Evolutionary conservation across 2,329 filamentous ascomycete genomes (phyloP), one percentile per base, ranked within the genome.

Genomic region (Harringtonia lauricola): DNA sequence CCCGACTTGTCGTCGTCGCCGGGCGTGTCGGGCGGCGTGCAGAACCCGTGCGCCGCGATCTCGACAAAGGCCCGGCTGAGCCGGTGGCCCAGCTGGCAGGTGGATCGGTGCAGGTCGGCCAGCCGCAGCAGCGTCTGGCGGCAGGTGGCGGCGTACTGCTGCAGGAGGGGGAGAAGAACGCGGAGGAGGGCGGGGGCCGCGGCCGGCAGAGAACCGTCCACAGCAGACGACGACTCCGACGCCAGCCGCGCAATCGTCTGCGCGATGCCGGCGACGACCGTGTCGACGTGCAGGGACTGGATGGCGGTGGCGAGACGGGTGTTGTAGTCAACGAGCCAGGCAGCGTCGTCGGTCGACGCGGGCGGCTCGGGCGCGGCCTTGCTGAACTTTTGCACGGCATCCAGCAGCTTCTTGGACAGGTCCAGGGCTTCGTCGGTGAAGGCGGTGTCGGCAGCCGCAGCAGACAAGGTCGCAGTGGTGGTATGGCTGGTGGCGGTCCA

Each of bases 1-100:
- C 45, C 42, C 9, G 44, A 42, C 14, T 34, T 29, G 47, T 85
- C 76, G 18, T 76, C 78, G 47, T 85, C 76, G 18, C 76, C 78
- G 41, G 79, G 72, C 45, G 81, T 77, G 37, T 96, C 89, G 19
- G 83, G 73, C 1, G 92, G 92, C 18, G 81, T 86, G 58, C 92
- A 98, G 68, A 96, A 96, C 2, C 92, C 92, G 58, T 94, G 80
- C 1, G 79, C 74, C 2, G 85, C 80, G 40, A 98, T 75, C 46
- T 88, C 81, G 2, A 77, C 75, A 59, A 95, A 95, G 0, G 80
- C 76, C 40, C 81, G 86, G 29, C 81, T 76, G 36, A 98, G 72
- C 14, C 81, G 75, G 58, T 84, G 83, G 0, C 84, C 78, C 57
- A 94, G 75, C 52, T 83, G 83, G 53, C 80, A 83, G 2, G 79